Conservation (phyloP, 2,329 filamentous ascomycete genomes). For the Beauveria caledonica region DNA sequence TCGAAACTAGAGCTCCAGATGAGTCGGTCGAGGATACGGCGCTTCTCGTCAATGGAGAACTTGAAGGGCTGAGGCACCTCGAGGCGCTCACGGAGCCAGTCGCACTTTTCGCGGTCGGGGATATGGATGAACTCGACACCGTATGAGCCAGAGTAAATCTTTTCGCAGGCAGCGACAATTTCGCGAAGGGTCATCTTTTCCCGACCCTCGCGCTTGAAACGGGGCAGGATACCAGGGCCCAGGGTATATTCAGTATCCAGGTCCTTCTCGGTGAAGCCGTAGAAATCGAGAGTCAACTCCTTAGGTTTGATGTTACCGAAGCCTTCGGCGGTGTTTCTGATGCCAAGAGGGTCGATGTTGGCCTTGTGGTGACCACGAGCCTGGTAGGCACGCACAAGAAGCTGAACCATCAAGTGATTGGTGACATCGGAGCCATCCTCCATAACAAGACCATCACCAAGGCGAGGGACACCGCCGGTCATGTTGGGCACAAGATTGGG, state of each 20-base stretch:
- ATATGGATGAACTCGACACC: slow-evolving; percentile 99
- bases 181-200: slow-evolving; percentile 96
- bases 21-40: slow-evolving; percentile 89
- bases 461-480: slow-evolving; percentile 65
- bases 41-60: slow-evolving; percentile 97
- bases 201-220: slow-evolving; percentile 79
- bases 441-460: slow-evolving; percentile 60
- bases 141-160: slow-evolving; percentile 94
- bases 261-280: slow-evolving; percentile 91
- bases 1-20: slow-evolving; percentile 99
- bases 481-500: slow-evolving; percentile 82
- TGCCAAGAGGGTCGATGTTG: slow-evolving; percentile 91
- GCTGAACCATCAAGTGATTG: slow-evolving; percentile 96
- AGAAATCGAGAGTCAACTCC: slow-evolving; percentile 87
- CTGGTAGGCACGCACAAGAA: slow-evolving; percentile 95
- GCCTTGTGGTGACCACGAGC: slow-evolving; percentile 97
- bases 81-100: slow-evolving; percentile 92
- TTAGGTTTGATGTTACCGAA: slow-evolving; percentile 84
- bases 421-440: slow-evolving; percentile 73
- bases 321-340: slow-evolving; percentile 65
- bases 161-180: slow-evolving; percentile 88
- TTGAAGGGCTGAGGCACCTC: slow-evolving; percentile 94
- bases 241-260: slow-evolving; percentile 86
- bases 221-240: slow-evolving; percentile 88
- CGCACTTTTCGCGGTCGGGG: slow-evolving; percentile 91